A percentile compares a stretch with the other conserved stretches of the same genome.
These are phyloP conservation scores for Smallanthus sonchifolius DNA, from an alignment of 129 eudicot species.

Conservation along the genomic window DNA sequence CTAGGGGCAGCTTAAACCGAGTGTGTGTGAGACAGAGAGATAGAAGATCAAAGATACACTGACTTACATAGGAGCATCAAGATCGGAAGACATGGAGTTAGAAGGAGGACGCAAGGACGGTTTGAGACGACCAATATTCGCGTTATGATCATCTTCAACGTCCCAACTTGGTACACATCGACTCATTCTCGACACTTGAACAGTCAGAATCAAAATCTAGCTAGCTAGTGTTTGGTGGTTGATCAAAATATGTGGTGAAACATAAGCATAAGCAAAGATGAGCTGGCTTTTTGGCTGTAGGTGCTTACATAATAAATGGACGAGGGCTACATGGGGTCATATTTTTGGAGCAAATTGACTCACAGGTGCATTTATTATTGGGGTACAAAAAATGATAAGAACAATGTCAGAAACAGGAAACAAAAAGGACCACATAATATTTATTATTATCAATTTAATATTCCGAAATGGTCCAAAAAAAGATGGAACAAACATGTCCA, in stretches of 20 bases:
- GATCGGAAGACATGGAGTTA: constrained; percentile 18
- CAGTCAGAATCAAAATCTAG: not conserved
- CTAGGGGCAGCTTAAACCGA: too few relatives aligned
- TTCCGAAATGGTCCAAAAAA: too few relatives aligned
- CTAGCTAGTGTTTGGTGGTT: not conserved
- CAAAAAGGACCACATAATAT: constrained; percentile 26
- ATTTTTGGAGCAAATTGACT: constrained; percentile 8
- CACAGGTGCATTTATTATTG: constrained; percentile 19
- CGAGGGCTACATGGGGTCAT: constrained; percentile 29
- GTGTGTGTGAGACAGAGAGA: too few relatives aligned
- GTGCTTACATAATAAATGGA: constrained; percentile 29
- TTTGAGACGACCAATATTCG: not conserved
- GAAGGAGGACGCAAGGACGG: constrained; percentile 10
- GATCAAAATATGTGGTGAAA: constrained; percentile 24
- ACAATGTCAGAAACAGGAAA: constrained; percentile 19
- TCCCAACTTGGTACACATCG: constrained; percentile 86
- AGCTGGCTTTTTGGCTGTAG: constrained; percentile 36
- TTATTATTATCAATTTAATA: not conserved
- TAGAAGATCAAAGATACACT: too few relatives aligned
- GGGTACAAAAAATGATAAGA: constrained; percentile 24
- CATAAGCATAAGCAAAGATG: not conserved
- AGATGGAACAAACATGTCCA: not conserved
- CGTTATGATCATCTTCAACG: constrained; percentile 14
- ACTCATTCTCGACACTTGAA: constrained; percentile 29
- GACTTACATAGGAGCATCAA: constrained; percentile 27